Base-by-base conservation (phyloP, 371 early-diverging fungal genomes). In the Saksenaea oblongispora region DNA sequence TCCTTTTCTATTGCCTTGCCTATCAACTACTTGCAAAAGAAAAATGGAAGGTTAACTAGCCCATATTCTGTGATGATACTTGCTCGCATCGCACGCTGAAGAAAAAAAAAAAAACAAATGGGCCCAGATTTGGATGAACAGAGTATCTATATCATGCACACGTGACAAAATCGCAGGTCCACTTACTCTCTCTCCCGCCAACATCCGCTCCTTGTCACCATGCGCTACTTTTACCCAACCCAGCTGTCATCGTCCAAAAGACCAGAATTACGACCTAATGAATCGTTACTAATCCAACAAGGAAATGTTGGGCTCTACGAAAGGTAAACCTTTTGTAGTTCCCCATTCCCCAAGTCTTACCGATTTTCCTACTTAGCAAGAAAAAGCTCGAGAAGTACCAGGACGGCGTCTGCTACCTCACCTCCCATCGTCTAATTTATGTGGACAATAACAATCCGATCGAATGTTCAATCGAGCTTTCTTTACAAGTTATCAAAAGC, bases 351-450 rank as follows among this genome's bases (percentile, higher is more conserved):
- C 42, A 11, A 14, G 22, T n/a, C 53, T 51, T 51, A 18, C 31
- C 55, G n/a, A 59, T 59, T 42, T 18, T 14, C 18, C 27, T 47
- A 7, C 22, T 3, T 59, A 78, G 86, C 37, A 84, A 84, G 56
- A 51, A 63, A 3, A 87, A 89, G 60, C 61, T 86, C 53, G 78
- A 80, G 5, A 74, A 85, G 22, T 89, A 86, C 66, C 89, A 92
- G 66, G 84, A 86, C 63, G 95, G 95, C 24, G 84, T 87, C 0
- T 86, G 87, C 34, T 92, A 92, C 59, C 73, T 91, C 64, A 93
- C 95, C 1, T 78, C 83, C 2, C 89, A 89, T 63, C 87, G 94
- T 35, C 70, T 95, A 34, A 73, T 94, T 27, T 95, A 92, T 74
- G 87, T 95, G 13, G 90, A 91, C 66, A 74, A 76, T 54, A 78